Conservation (phyloP, 306 rosid genomes). For the Notholithocarpus densiflorus region DNA sequence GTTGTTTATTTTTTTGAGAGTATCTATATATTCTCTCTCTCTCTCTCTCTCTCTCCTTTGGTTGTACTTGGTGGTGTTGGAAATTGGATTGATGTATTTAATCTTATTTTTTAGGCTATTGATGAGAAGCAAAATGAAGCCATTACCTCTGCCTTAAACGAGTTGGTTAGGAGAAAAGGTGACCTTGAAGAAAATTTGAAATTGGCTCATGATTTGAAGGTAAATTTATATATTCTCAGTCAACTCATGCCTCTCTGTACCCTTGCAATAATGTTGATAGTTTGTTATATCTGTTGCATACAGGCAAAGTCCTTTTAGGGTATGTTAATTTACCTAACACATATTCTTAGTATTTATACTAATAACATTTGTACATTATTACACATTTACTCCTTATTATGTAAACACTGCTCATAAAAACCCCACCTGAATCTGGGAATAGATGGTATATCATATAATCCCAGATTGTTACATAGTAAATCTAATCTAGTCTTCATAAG, state of each 20-base stretch:
- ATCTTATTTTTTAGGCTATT: constrained; percentile 48
- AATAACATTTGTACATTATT: too few species aligned
- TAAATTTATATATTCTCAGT: constrained; percentile 13
- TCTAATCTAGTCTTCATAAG: too few species aligned
- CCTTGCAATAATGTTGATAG: constrained; percentile 1
- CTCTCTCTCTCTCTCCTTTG: constrained; percentile 11
- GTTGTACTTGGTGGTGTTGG: constrained; percentile 8
- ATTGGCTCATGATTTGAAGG: constrained; percentile 82
- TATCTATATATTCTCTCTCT: not conserved
- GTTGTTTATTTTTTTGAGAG: constrained; percentile 44
- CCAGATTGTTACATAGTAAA: too few species aligned
- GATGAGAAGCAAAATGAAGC: constrained; percentile 91
- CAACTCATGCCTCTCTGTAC: not conserved
- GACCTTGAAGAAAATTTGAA: constrained; percentile 86
- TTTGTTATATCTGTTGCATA: not conserved
- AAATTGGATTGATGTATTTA: not conserved
- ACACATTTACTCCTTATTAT: too few species aligned
- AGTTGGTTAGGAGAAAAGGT: constrained; percentile 74
- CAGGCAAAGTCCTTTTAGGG: too few species aligned
- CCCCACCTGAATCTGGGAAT: too few species aligned
- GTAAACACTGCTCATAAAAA: too few species aligned
- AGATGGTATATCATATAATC: too few species aligned
- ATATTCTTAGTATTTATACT: too few species aligned
- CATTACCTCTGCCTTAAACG: constrained; percentile 69
- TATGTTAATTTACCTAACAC: too few species aligned